These are phyloP conservation scores for Xylaria palmicola DNA, from an alignment of 495 filamentous ascomycete genomes.

Conservation along the genomic window DNA sequence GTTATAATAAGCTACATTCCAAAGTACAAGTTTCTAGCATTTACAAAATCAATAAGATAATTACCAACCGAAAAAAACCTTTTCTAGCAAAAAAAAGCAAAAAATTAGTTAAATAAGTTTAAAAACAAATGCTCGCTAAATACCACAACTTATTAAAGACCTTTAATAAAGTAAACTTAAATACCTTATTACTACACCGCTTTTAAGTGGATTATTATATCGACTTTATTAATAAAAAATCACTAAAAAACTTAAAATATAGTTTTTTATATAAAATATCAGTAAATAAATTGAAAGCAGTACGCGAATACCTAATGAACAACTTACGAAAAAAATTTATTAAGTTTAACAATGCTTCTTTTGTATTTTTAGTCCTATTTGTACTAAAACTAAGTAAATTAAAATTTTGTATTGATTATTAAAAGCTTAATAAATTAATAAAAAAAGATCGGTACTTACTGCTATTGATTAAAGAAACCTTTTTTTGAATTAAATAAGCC, in stretches of 20 bases:
- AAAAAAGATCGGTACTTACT: slow-evolving; percentile 46
- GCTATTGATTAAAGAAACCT: slow-evolving; percentile 45
- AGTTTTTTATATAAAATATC: slow-evolving; percentile 32
- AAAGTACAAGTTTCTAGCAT: not conserved
- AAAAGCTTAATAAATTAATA: slow-evolving; percentile 41
- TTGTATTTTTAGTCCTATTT: slow-evolving; percentile 36
- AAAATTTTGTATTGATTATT: slow-evolving; percentile 48
- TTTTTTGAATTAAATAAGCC: slow-evolving; percentile 28
- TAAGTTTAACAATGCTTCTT: slow-evolving; percentile 3
- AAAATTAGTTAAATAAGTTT: not conserved
- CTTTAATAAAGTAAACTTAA: not conserved
- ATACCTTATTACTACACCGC: not conserved
- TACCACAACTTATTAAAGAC: not conserved
- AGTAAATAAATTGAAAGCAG: slow-evolving; percentile 21
- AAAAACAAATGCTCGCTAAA: not conserved
- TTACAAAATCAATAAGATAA: not conserved
- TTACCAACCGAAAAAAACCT: not conserved
- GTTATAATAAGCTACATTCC: not conserved
- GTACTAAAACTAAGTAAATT: slow-evolving; percentile 34
- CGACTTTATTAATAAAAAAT: not conserved
- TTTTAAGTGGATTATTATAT: not conserved
- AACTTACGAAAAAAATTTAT: not conserved
- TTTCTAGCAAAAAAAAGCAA: not conserved
- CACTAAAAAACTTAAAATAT: not conserved
- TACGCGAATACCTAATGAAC: slow-evolving; percentile 2